These are phyloP conservation scores for Tetratostichococcus sp. DNA, from an alignment of 139 green algal species.

Conservation along the genomic window DNA sequence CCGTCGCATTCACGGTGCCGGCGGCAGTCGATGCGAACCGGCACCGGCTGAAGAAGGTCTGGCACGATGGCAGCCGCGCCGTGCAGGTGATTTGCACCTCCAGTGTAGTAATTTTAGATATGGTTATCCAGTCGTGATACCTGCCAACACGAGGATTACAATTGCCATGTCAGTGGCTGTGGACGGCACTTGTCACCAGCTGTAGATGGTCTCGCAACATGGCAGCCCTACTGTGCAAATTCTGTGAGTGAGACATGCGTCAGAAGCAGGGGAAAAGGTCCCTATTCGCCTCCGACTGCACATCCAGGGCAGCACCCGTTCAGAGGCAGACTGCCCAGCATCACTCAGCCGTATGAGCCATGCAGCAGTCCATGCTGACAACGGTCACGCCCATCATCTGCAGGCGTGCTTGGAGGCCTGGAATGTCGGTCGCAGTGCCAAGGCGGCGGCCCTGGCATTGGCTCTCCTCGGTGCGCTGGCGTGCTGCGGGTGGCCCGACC, in stretches of 20 bases:
- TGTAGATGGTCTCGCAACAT: no score
- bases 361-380: no score
- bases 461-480: constrained; percentile 17
- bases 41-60: background rate
- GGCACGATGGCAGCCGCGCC: background rate
- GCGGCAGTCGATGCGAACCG: constrained; percentile 3
- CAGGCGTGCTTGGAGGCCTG: constrained; percentile 25
- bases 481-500: constrained; percentile 20
- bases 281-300: no score
- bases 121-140: no score
- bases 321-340: background rate
- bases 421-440: background rate
- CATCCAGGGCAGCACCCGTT: background rate
- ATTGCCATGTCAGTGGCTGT: no score
- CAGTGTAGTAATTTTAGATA: no score
- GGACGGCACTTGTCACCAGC: no score
- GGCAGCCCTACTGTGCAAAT: no score
- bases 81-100: background rate
- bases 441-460: constrained; percentile 5
- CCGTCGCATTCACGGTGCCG: constrained; percentile 25
- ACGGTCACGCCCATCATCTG: background rate
- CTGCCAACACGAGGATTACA: no score
- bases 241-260: no score
- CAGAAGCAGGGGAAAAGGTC: no score
- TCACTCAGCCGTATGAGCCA: no score